Evolutionary conservation across 2,329 filamentous ascomycete genomes (phyloP).

Genomic region (Pyrenophora graminea): DNA sequence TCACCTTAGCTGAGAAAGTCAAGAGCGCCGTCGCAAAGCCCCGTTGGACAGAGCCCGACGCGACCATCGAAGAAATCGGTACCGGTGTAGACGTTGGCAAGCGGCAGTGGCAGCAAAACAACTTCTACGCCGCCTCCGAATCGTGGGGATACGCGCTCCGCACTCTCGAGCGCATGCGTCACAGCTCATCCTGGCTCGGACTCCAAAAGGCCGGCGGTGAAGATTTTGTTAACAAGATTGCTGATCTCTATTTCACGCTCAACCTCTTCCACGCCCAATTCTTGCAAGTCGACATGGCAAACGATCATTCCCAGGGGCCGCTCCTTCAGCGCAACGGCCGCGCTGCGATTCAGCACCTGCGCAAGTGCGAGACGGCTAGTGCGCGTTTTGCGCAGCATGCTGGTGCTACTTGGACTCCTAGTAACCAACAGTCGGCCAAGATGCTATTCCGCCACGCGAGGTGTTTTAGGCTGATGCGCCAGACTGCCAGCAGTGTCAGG

Average conservation of each 20-base stretch:
- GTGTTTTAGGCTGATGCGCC: conserved; percentile 25
- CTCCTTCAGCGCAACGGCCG: conserved; percentile 22
- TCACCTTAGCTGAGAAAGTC: conserved; percentile 15
- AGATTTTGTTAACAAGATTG: conserved; percentile 31
- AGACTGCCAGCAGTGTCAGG: conserved; percentile 11
- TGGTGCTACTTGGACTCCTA: conserved; percentile 29
- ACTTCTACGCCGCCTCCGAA: conserved; percentile 23
- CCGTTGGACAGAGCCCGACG: conserved; percentile 30
- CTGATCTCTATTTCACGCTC: conserved; percentile 32
- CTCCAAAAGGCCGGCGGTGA: conserved; percentile 25
- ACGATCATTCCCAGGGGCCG: neutral
- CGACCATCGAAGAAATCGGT: conserved; percentile 29
- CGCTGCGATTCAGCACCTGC: conserved; percentile 19
- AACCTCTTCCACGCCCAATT: conserved; percentile 30
- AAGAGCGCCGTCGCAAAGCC: conserved; percentile 23
- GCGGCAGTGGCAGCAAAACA: conserved; percentile 33
- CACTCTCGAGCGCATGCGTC: conserved; percentile 35
- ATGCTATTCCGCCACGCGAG: conserved; percentile 31
- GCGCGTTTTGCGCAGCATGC: conserved; percentile 32
- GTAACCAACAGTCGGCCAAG: conserved; percentile 29
- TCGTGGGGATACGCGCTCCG: conserved; percentile 32
- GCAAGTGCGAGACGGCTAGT: conserved; percentile 27
- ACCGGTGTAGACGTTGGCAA: conserved; percentile 34
- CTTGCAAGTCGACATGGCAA: conserved; percentile 30
- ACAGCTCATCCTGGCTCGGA: conserved; percentile 29